Percentiles rank a stretch among this genome's conserved stretches.
Evolutionary conservation across 2,329 filamentous ascomycete species (phyloP).

Genomic region (Arachnopeziza araneosa): DNA sequence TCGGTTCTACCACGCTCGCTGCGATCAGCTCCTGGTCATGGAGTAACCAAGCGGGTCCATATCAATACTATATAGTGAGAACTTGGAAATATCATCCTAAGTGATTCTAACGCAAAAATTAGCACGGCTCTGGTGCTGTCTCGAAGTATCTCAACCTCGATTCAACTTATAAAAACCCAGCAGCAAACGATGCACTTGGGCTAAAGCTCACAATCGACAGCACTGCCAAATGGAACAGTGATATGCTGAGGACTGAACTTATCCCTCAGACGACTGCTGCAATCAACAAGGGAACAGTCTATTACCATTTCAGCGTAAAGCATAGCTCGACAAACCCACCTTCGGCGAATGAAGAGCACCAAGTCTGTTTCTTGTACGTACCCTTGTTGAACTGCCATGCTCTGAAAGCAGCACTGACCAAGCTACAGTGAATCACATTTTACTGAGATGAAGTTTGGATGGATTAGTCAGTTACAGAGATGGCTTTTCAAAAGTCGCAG

Average conservation of each 20-base stretch:
- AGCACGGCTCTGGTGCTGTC: conserved; percentile 48
- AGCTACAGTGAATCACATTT: conserved; percentile 56
- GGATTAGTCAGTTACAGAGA: conserved; percentile 39
- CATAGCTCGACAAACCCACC: conserved; percentile 55
- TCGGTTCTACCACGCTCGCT: conserved; percentile 45
- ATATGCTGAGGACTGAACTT: conserved; percentile 70
- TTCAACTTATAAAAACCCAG: conserved; percentile 43
- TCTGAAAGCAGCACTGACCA: conserved; percentile 44
- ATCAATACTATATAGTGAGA: conserved; percentile 64
- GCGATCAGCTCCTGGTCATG: conserved; percentile 60
- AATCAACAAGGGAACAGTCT: conserved; percentile 61
- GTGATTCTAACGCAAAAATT: background rate
- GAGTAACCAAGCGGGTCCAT: conserved; percentile 60
- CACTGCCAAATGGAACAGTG: conserved; percentile 65
- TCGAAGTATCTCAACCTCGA: conserved; percentile 40
- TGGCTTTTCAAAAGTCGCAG: no score
- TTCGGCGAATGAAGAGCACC: conserved; percentile 57
- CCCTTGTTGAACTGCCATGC: background rate
- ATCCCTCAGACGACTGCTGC: conserved; percentile 64
- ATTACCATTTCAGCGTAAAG: conserved; percentile 68
- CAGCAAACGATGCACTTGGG: conserved; percentile 51
- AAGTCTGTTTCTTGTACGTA: conserved; percentile 45
- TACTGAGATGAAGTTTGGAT: conserved; percentile 69
- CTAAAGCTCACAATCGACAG: conserved; percentile 60
- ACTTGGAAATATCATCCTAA: background rate